Conservation (phyloP, 176 grass and related monocot genomes). For the Zizania latifolia region DNA sequence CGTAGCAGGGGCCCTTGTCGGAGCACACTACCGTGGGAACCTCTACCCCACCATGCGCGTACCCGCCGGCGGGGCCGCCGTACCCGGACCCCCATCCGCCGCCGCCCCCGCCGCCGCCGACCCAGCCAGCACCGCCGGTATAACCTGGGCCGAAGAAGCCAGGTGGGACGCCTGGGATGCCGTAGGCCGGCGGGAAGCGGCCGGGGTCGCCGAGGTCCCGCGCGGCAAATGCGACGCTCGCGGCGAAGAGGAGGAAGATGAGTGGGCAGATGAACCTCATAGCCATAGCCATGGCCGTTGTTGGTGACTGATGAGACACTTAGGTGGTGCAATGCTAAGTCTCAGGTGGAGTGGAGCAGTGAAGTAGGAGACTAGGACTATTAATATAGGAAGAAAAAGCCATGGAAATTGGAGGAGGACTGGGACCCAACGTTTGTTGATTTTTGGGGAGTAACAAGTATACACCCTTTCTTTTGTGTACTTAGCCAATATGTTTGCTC, state of each 20-base stretch:
- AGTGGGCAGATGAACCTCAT: neutral
- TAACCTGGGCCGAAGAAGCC: constrained; percentile 7
- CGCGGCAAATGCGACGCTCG: neutral
- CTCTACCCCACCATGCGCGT: constrained; percentile 41
- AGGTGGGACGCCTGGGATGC: constrained; percentile 26
- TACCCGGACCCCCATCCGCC: constrained; percentile 52
- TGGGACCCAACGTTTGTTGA: too few species aligned
- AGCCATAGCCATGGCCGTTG: neutral
- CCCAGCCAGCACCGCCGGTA: too few species aligned
- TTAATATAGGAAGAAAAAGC: too few species aligned
- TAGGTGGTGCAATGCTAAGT: too few species aligned
- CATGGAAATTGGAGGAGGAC: too few species aligned
- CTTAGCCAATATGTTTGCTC: too few species aligned
- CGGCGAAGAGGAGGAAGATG: constrained; percentile 2
- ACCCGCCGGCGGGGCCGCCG: constrained; percentile 40
- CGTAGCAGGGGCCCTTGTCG: constrained; percentile 61
- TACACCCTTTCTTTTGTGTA: too few species aligned
- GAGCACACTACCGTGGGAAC: constrained; percentile 52
- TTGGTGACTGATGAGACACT: too few species aligned
- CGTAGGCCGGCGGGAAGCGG: neutral
- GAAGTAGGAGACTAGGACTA: too few species aligned
- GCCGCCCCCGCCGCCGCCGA: constrained; percentile 1
- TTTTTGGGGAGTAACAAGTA: too few species aligned
- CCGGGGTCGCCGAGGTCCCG: constrained; percentile 25
- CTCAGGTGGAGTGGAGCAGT: too few species aligned